Conservation (phyloP, 306 rosid species). For the Dryas octopetala region DNA sequence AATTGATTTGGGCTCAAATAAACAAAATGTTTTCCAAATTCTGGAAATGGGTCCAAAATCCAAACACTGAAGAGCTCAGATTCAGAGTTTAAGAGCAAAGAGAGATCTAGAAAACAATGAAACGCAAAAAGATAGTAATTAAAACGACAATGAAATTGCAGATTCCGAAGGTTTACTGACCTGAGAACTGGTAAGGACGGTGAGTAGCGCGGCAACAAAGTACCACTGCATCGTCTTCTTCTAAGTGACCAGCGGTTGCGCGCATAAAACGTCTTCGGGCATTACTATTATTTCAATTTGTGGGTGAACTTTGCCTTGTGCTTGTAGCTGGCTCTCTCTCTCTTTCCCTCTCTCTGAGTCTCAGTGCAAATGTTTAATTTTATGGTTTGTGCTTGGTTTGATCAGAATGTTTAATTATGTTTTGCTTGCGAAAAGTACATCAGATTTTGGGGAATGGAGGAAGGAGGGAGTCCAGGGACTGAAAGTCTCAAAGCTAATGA, state of each 20-base stretch:
- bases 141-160: background rate
- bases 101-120: constrained; percentile 12
- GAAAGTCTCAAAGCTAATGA: too few species aligned
- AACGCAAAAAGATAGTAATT: background rate
- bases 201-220: constrained; percentile 58
- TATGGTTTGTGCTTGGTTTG: too few species aligned
- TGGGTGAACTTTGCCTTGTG: background rate
- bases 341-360: too few species aligned
- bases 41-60: background rate
- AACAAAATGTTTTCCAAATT: constrained; percentile 7
- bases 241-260: constrained; percentile 2
- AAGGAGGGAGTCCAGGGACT: too few species aligned
- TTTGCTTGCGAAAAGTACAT: too few species aligned
- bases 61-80: background rate
- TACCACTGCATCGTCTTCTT: constrained; percentile 57
- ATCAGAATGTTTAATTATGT: too few species aligned
- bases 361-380: too few species aligned
- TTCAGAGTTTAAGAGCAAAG: background rate
- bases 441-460: too few species aligned
- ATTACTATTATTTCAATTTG: background rate
- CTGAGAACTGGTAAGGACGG: constrained; percentile 67
- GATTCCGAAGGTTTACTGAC: constrained; percentile 27
- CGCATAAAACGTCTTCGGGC: constrained; percentile 5
- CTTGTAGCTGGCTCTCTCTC: too few species aligned
- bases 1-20: background rate